Evolutionary conservation across 306 rosid species (phyloP), one percentile per base, ranked within the genome.

Genomic region (Rubus idaeus): DNA sequence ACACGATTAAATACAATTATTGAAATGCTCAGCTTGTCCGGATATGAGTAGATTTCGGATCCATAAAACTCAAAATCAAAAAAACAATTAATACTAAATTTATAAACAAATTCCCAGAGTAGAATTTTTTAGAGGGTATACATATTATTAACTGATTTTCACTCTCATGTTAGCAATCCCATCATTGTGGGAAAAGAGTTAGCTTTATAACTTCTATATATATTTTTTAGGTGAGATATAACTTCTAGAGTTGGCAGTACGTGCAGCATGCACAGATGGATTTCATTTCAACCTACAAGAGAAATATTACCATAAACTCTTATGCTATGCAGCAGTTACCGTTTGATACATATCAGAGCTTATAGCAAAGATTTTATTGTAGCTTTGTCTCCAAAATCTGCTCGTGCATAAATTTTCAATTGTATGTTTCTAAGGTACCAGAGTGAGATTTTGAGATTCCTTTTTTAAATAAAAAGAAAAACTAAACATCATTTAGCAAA

Each of bases 381-480:
- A 67, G 37, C 23, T 67, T 67, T 67, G 39, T 44, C 8, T 67
- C 30, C 40, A 60, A 11, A 60, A 60, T 26, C 40, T 10, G 37
- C 2, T 57, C 17, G 26, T 23, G 9, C 4, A 11, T 60, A 12
- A 23, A 21, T 21, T 10, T 60, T 26, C 65, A 10, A 60, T 60
- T 56, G 1, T 51, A 56, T 10, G 37, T 21, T 60, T 39, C 58
- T 55, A 78, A 65, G 37, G 35, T 50, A 10, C 66, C 46, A 41
- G 6, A 68, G 50, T 35, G 55, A 44, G 35, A 71, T 26, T 9
- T 39, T 30, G 82, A 78, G 74, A 74, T 18, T 53, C 18, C 44
- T 46, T 52, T 52, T n/a, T 30, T 30, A 30, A 30, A 30, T 1
- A 30, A 30, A 30, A 30, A 20, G 20, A 71, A 40, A 70, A 79